Base-by-base conservation (phyloP, 1,139 yeast species). In the Diutina ranongensis region DNA sequence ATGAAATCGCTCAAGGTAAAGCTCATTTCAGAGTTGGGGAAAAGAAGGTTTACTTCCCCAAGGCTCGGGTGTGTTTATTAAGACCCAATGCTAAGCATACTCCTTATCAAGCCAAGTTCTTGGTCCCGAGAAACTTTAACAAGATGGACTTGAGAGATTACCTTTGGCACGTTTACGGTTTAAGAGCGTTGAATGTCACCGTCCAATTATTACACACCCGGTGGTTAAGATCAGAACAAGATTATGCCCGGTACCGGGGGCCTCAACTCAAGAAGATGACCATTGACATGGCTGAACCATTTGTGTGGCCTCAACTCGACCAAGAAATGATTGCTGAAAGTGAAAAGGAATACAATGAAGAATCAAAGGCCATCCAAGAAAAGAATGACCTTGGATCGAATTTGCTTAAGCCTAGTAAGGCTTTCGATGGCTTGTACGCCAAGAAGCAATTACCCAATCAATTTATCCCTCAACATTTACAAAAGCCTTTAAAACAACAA, bases 231-330 rank as follows among this genome's bases (percentile, higher is more conserved):
- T 72, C 76, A 27, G 70, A 77, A 48, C 73, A 74, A 45, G 78
- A 77, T 51, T 71, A 78, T 47, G 86, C 84, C 28, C 78, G 96
- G 56, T 76, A 80, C 62, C 78, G 96, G 64, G 69, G 72, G 7
- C 81, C 94, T 2, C 96, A 87, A 64, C 75, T 76, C 55, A 89
- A 89, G 68, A 87, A 88, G 64, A 89, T 89, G 97, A 88, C 96
- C 16, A 82, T 88, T 46, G 96, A 87, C 57, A 83, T 89, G 92
- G 79, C 78, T 47, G 87, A 87, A 52, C 97, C 97, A 18, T 89
- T 89, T 58, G 74, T 88, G 45, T 89, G 97, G 97, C 97, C 97
- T 2, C 82, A 74, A 25, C 45, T 79, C 80, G 54, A 65, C 74
- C 1, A 51, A 53, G 27, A 61, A 54, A 20, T 28, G 8, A 35